These are phyloP conservation scores for Dryadomyces quercus-mongolicae DNA, from an alignment of 2,329 filamentous ascomycete genomes.

Conservation along the genomic window DNA sequence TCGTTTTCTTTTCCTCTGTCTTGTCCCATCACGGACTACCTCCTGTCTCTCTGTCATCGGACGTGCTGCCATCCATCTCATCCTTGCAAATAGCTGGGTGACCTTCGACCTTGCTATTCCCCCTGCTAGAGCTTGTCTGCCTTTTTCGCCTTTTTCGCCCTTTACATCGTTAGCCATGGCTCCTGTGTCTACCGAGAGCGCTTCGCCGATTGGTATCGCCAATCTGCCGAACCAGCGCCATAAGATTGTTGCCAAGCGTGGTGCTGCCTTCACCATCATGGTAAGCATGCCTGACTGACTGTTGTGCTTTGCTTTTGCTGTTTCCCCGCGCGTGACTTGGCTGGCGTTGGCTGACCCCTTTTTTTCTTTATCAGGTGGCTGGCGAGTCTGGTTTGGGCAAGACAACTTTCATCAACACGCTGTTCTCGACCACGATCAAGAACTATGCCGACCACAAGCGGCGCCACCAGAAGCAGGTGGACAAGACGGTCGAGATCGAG, in stretches of 20 bases:
- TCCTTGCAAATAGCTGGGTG: neutral
- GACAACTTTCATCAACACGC: constrained; percentile 99
- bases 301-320: constrained; percentile 14
- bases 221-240: constrained; percentile 64
- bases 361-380: constrained; percentile 54
- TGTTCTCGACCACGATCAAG: constrained; percentile 99
- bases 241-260: constrained; percentile 70
- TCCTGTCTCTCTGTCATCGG: neutral
- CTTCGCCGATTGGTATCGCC: constrained; percentile 61
- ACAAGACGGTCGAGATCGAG: constrained; percentile 99
- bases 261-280: constrained; percentile 99
- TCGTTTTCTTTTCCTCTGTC: neutral
- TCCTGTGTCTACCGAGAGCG: constrained; percentile 44
- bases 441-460: constrained; percentile 99
- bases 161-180: constrained; percentile 33
- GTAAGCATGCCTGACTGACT: constrained; percentile 34
- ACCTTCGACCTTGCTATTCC: neutral
- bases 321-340: neutral
- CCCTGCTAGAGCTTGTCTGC: neutral
- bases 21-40: neutral
- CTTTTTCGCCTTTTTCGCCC: neutral
- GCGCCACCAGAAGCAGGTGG: constrained; percentile 97
- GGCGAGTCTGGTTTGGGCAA: constrained; percentile 97
- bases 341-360: constrained; percentile 4
- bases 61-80: neutral